Evolutionary conservation across 768 basidiomycete genomes (phyloP).

Genomic region (Trichaptum fuscoviolaceum): DNA sequence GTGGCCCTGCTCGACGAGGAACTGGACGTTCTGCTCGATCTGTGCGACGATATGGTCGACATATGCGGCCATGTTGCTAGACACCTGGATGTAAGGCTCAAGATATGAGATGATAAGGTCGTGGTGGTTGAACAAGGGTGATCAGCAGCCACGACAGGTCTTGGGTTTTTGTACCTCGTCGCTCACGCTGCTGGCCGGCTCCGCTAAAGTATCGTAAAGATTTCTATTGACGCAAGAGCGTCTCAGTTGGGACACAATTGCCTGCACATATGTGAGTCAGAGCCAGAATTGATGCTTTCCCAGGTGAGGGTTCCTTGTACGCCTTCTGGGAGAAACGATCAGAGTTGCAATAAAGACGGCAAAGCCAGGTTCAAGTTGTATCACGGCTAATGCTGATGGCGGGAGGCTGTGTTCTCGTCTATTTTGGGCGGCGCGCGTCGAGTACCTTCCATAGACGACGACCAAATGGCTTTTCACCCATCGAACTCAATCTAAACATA

Average conservation of each 20-base stretch:
- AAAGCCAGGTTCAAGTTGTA: background rate
- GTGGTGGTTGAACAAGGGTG: background rate
- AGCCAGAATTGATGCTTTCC: background rate
- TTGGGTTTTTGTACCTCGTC: background rate
- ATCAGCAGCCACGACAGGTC: background rate
- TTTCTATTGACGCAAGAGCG: too few relatives aligned
- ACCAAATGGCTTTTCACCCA: background rate
- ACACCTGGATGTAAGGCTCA: too few relatives aligned
- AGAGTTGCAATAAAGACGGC: background rate
- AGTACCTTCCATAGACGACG: background rate
- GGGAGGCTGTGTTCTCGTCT: background rate
- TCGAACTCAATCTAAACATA: background rate
- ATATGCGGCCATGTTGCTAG: conserved; percentile 31
- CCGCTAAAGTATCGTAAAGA: background rate
- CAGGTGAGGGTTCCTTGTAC: background rate
- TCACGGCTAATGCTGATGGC: background rate
- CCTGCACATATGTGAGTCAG: background rate
- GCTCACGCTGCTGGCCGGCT: background rate
- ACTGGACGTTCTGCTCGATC: conserved; percentile 50
- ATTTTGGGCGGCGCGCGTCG: background rate
- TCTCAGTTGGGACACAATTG: background rate
- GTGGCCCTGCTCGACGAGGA: conserved; percentile 50
- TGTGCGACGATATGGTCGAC: conserved; percentile 56
- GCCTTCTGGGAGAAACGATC: background rate
- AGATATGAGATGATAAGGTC: too few relatives aligned